Percentiles rank a stretch among this genome's conserved stretches.
Conservation (phyloP, 2,329 filamentous ascomycete genomes). For the Gremmenia infestans region DNA sequence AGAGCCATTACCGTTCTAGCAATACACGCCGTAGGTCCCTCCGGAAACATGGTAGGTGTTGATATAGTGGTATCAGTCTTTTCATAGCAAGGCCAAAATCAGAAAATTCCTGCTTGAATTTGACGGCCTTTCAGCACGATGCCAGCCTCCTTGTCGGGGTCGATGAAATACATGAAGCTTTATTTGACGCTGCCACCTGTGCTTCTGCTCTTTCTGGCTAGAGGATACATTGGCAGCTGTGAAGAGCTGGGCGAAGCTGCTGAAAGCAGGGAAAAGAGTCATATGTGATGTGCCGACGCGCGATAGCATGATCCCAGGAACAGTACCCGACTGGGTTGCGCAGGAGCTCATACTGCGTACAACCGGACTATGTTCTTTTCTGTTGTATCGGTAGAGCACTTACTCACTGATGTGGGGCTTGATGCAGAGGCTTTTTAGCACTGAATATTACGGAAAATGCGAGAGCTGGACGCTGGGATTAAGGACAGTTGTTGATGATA, state of each 20-base stretch:
- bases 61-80: slow-evolving; percentile 14
- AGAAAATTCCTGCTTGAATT: slow-evolving; percentile 1
- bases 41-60: slow-evolving; percentile 13
- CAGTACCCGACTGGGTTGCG: slow-evolving; percentile 9
- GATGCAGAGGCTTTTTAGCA: slow-evolving; percentile 8
- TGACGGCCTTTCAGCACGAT: slow-evolving; percentile 11
- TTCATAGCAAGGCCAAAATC: slow-evolving; percentile 8
- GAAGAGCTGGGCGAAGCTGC: slow-evolving; percentile 12
- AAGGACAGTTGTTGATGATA: slow-evolving; percentile 9
- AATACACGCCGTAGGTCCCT: slow-evolving; percentile 2
- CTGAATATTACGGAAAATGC: slow-evolving; percentile 5
- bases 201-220: slow-evolving; percentile 9
- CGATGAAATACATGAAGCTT: slow-evolving; percentile 5
- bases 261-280: slow-evolving; percentile 14
- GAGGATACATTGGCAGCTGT: slow-evolving; percentile 9
- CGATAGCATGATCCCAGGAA: slow-evolving; percentile 9
- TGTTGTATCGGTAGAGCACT: slow-evolving; percentile 2
- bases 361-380: slow-evolving; percentile 3
- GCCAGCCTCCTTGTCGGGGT: slow-evolving; percentile 7
- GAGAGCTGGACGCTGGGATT: slow-evolving; percentile 1
- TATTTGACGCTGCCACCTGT: slow-evolving; percentile 6
- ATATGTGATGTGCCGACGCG: slow-evolving; percentile 14
- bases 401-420: slow-evolving; percentile 13
- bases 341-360: slow-evolving; percentile 5
- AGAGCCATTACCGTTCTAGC: slow-evolving; percentile 11